Conservation (phyloP, 2,329 filamentous ascomycete genomes). For the Coniosporium uncinatum region DNA sequence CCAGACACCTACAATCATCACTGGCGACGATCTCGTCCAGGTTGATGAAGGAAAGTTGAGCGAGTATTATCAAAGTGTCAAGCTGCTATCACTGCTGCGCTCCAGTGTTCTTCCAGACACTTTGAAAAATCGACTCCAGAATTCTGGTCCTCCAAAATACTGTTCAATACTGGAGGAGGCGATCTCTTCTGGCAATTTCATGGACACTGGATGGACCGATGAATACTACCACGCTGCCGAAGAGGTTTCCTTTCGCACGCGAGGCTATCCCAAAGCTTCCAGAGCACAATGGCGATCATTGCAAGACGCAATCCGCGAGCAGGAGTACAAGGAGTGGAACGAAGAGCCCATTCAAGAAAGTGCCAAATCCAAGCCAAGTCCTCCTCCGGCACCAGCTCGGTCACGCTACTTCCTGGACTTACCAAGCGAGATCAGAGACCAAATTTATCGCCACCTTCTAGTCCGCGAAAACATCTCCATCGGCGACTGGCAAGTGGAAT, state of each 20-base stretch:
- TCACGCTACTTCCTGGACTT: slow-evolving; percentile 6
- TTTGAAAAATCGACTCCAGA: neutral
- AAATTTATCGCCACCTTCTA: slow-evolving; percentile 5
- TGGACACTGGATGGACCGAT: slow-evolving; percentile 3
- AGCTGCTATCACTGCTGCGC: slow-evolving; percentile 2
- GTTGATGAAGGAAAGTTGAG: neutral
- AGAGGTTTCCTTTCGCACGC: neutral
- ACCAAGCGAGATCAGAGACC: slow-evolving; percentile 1
- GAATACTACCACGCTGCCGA: slow-evolving; percentile 1
- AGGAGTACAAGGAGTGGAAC: neutral
- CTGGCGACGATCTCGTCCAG: slow-evolving; percentile 1
- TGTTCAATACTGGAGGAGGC: neutral
- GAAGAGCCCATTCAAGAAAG: neutral
- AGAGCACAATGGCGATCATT: neutral
- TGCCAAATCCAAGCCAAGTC: too few species aligned
- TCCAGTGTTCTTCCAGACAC: neutral
- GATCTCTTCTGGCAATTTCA: neutral
- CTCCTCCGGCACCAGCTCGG: too few species aligned
- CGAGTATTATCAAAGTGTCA: slow-evolving; percentile 2
- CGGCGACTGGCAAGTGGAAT: slow-evolving; percentile 7
- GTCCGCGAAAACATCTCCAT: slow-evolving; percentile 2
- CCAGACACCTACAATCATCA: neutral
- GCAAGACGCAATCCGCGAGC: neutral
- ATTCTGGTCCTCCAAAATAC: neutral
- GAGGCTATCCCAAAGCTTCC: slow-evolving; percentile 3